Percentiles rank a stretch among this genome's conserved stretches.
These are phyloP conservation scores for Macrolepiota fuliginosa DNA, from an alignment of 768 basidiomycete genomes.

Conservation along the genomic window DNA sequence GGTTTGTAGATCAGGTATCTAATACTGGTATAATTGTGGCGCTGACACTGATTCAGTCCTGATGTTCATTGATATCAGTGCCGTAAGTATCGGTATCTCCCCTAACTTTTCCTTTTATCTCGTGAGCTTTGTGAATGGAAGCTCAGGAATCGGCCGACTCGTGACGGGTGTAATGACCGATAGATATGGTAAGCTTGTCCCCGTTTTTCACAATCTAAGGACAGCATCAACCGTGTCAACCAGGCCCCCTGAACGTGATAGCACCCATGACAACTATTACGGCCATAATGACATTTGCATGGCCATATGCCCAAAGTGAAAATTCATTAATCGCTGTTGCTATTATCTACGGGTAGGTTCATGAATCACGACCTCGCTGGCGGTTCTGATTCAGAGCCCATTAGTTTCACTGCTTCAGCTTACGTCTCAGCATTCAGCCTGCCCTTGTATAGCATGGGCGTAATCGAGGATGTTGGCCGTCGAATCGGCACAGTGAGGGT, in stretches of 20 bases:
- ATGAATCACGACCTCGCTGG: not conserved
- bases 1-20: slow-evolving; percentile 28
- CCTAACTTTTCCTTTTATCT: slow-evolving; percentile 54
- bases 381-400: not conserved
- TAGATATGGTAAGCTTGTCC: slow-evolving; percentile 36
- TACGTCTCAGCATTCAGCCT: slow-evolving; percentile 46
- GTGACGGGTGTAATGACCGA: slow-evolving; percentile 48
- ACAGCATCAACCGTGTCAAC: not conserved
- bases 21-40: not conserved
- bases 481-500: slow-evolving; percentile 55
- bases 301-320: slow-evolving; percentile 52
- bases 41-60: slow-evolving; percentile 35
- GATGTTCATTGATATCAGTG: slow-evolving; percentile 58
- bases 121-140: slow-evolving; percentile 59
- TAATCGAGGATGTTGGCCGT: slow-evolving; percentile 51
- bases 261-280: slow-evolving; percentile 47
- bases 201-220: not conserved
- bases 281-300: slow-evolving; percentile 51
- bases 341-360: slow-evolving; percentile 55
- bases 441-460: slow-evolving; percentile 52
- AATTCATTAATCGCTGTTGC: slow-evolving; percentile 43
- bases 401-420: slow-evolving; percentile 46
- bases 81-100: slow-evolving; percentile 41
- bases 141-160: slow-evolving; percentile 54
- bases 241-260: slow-evolving; percentile 60